Conservation (phyloP, 2,329 filamentous ascomycete genomes). For the Botrytis cinerea region DNA sequence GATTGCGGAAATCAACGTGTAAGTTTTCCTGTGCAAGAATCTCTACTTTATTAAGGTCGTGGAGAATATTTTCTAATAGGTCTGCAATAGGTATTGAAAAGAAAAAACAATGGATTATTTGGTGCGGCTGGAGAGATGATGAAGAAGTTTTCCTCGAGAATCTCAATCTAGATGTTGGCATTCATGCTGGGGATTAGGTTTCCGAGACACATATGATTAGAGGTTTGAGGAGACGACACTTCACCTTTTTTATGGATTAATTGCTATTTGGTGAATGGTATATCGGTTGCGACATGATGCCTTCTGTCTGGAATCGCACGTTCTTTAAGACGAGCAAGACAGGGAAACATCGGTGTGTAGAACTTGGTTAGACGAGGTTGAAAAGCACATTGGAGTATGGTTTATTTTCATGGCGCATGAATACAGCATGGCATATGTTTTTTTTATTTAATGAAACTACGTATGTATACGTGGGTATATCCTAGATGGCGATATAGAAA, state of each 20-base stretch:
- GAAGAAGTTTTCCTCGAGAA: neutral
- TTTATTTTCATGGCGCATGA: neutral
- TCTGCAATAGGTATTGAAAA: neutral
- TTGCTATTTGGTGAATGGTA: neutral
- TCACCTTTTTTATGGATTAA: neutral
- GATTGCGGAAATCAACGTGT: neutral
- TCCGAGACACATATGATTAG: neutral
- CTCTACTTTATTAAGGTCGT: neutral
- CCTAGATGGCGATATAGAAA: neutral
- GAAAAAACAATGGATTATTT: neutral
- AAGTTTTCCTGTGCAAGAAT: neutral
- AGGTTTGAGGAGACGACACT: neutral
- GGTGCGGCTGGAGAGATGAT: neutral
- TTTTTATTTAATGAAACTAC: neutral
- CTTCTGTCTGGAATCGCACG: neutral
- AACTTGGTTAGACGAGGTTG: neutral
- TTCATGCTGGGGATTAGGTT: neutral
- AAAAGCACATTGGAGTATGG: neutral
- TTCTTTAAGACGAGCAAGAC: neutral
- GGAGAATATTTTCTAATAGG: neutral
- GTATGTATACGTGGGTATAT: neutral
- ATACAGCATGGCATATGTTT: neutral
- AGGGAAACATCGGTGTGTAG: neutral
- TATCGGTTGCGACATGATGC: neutral
- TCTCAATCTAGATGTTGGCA: neutral